Evolutionary conservation across 2,329 filamentous ascomycete genomes (phyloP).

Genomic region (Stachybotrys chartarum): DNA sequence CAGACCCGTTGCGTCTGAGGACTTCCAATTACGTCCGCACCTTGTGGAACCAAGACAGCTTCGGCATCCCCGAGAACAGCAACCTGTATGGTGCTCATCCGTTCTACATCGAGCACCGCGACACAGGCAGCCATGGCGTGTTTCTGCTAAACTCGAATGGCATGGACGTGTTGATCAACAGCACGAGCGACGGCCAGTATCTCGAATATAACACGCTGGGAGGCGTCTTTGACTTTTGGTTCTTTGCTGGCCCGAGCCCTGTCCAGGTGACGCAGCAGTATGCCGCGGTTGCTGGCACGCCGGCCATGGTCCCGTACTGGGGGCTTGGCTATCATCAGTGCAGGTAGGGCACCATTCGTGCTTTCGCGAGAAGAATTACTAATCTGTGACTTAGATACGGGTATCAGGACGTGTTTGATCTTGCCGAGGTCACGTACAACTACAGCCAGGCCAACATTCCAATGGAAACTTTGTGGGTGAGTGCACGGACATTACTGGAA

Average conservation of each 20-base stretch:
- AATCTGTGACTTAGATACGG: slow-evolving; percentile 52
- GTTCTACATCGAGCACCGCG: slow-evolving; percentile 67
- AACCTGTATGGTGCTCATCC: slow-evolving; percentile 72
- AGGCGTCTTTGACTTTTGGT: slow-evolving; percentile 72
- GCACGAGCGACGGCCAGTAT: slow-evolving; percentile 55
- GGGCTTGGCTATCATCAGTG: slow-evolving; percentile 79
- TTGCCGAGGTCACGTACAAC: slow-evolving; percentile 60
- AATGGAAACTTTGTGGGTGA: slow-evolving; percentile 64
- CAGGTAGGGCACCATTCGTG: slow-evolving; percentile 21
- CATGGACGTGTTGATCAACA: slow-evolving; percentile 65
- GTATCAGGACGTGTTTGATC: slow-evolving; percentile 63
- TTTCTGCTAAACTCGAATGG: slow-evolving; percentile 72
- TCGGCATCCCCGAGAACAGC: slow-evolving; percentile 44
- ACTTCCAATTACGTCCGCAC: slow-evolving; percentile 56
- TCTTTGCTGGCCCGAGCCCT: slow-evolving; percentile 66
- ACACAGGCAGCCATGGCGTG: slow-evolving; percentile 52
- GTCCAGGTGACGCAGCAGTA: slow-evolving; percentile 65
- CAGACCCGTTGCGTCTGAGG: slow-evolving; percentile 61
- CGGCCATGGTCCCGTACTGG: slow-evolving; percentile 76
- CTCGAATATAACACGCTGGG: slow-evolving; percentile 77
- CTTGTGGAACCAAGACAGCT: slow-evolving; percentile 53
- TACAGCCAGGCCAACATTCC: slow-evolving; percentile 60
- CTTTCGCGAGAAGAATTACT: background rate
- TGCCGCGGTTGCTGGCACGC: slow-evolving; percentile 59
- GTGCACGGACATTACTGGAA: background rate